These are phyloP conservation scores for Penicillium sp. DNA, from an alignment of 2,329 filamentous ascomycete genomes.

Conservation along the genomic window DNA sequence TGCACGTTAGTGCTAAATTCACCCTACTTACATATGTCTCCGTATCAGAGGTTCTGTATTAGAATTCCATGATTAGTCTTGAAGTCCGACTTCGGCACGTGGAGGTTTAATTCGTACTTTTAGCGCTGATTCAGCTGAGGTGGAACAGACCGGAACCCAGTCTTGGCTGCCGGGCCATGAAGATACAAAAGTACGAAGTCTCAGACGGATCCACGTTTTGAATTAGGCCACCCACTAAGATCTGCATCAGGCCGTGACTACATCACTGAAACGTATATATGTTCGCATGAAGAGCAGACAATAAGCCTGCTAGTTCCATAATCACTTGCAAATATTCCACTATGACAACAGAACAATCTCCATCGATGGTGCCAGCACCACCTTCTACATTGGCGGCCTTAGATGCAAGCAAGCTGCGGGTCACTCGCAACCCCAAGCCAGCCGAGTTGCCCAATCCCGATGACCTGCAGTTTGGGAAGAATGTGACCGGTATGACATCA, in stretches of 20 bases:
- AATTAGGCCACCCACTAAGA: neutral
- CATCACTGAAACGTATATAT: neutral
- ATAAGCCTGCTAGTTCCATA: neutral
- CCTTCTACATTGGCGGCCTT: neutral
- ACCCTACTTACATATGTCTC: too few relatives aligned
- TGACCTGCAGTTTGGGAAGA: neutral
- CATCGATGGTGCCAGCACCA: neutral
- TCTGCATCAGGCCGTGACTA: neutral
- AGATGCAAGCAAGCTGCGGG: neutral
- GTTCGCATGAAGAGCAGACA: neutral
- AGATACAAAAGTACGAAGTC: neutral
- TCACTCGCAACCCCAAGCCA: neutral
- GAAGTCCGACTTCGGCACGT: neutral
- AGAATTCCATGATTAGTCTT: too few relatives aligned
- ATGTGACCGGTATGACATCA: neutral
- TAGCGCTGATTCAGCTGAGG: neutral
- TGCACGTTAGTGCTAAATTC: neutral
- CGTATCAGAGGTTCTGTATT: neutral
- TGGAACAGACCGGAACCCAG: neutral
- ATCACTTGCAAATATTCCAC: neutral
- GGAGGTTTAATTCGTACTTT: neutral
- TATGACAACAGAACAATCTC: neutral
- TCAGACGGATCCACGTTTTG: neutral
- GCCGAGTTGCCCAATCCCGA: neutral
- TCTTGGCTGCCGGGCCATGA: neutral